Percentiles rank a stretch among this genome's conserved stretches.
These are phyloP conservation scores for Peziza echinospora DNA, from an alignment of 495 filamentous ascomycete species.

Conservation along the genomic window DNA sequence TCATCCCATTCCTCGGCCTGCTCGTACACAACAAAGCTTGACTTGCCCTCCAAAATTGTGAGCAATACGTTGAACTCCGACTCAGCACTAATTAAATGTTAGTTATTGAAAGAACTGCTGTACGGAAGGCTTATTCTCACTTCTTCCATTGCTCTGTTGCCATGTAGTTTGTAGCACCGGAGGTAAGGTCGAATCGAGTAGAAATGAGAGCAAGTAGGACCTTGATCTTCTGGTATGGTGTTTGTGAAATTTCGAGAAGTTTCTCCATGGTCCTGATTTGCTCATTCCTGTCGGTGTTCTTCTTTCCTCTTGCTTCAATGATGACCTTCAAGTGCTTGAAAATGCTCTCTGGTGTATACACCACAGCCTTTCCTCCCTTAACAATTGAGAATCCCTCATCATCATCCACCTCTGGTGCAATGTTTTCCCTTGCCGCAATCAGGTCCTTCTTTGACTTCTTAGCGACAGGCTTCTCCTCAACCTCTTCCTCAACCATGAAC, in stretches of 20 bases:
- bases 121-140: constrained; percentile 17
- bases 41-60: constrained; percentile 53
- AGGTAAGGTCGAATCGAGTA: constrained; percentile 80
- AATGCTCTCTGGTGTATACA: constrained; percentile 92
- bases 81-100: constrained; percentile 36
- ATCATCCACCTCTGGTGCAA: constrained; percentile 39
- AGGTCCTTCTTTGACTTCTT: constrained; percentile 27
- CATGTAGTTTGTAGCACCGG: constrained; percentile 68
- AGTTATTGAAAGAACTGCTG: constrained; percentile 1
- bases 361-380: constrained; percentile 61
- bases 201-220: constrained; percentile 82
- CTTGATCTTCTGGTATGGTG: constrained; percentile 84
- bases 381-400: constrained; percentile 75
- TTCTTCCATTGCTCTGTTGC: constrained; percentile 90
- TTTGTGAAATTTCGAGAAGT: constrained; percentile 65
- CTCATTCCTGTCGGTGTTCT: constrained; percentile 88
- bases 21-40: constrained; percentile 64
- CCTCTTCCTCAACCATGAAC: constrained; percentile 72
- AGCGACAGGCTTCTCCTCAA: constrained; percentile 29
- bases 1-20: constrained; percentile 97
- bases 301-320: constrained; percentile 87
- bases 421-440: constrained; percentile 25
- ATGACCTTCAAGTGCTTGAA: constrained; percentile 87
- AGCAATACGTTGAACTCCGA: constrained; percentile 60
- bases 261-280: constrained; percentile 97